Evolutionary conservation across 805 yeast genomes (phyloP).

Genomic region (Teunomyces atbi): DNA sequence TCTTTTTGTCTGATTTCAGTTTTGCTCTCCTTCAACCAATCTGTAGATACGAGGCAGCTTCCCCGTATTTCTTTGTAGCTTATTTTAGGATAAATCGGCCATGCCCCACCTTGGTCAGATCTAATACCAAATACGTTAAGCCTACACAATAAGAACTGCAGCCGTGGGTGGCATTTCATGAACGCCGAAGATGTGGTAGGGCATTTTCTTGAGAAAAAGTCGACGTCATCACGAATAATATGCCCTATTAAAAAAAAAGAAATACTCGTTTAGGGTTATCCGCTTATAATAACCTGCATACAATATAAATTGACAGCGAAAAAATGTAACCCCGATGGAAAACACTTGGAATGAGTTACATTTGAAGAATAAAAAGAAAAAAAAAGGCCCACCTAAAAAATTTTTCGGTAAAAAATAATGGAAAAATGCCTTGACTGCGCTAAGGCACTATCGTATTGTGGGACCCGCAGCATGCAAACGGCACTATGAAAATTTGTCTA

Average conservation of each 20-base stretch:
- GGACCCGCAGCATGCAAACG: not conserved
- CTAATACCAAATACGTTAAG: too few species aligned
- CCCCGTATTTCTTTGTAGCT: not conserved
- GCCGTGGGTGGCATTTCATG: not conserved
- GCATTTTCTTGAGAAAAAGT: not conserved
- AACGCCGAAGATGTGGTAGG: not conserved
- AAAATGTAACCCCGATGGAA: not conserved
- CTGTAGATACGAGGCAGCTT: not conserved
- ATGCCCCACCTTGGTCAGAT: too few species aligned
- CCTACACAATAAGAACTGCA: not conserved
- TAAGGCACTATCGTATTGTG: not conserved
- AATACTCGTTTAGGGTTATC: not conserved
- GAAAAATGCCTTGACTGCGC: not conserved
- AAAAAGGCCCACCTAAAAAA: not conserved
- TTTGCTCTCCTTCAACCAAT: not conserved
- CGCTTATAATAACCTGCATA: not conserved
- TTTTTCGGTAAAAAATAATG: too few species aligned
- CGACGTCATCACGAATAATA: not conserved
- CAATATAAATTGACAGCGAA: not conserved
- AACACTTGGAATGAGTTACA: not conserved
- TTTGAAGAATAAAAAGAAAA: not conserved
- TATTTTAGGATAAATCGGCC: not conserved
- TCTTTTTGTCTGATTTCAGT: too few species aligned
- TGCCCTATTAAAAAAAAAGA: not conserved
- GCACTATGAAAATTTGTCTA: not conserved